phyloP scores from a whole-genome alignment of 805 yeast genomes.

The Ogataea angusta region DNA sequence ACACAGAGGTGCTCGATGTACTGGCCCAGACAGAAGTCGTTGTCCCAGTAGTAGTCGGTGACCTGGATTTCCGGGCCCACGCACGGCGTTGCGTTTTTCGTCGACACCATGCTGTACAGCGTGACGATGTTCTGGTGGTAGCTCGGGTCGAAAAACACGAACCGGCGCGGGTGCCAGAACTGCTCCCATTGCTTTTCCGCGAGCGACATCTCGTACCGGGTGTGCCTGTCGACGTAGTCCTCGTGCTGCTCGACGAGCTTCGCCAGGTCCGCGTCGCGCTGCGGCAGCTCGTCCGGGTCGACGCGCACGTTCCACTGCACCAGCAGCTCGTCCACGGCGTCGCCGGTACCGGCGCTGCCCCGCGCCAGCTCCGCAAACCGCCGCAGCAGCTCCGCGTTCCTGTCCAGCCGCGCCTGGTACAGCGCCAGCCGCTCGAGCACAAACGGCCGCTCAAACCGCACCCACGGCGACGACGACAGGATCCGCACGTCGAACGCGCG shows the following conservation, averaged over 20 bases:
- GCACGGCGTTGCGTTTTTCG: slow-evolving; percentile 86
- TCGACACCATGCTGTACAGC: slow-evolving; percentile 77
- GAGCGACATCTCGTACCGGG: slow-evolving; percentile 30
- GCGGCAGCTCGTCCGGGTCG: slow-evolving; percentile 33
- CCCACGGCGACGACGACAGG: slow-evolving; percentile 83
- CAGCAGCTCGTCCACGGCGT: not conserved
- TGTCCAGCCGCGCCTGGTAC: slow-evolving; percentile 28
- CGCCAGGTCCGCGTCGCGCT: slow-evolving; percentile 34
- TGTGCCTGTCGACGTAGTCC: slow-evolving; percentile 26
- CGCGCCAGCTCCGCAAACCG: slow-evolving; percentile 15
- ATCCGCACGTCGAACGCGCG: slow-evolving; percentile 43
- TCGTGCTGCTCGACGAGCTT: slow-evolving; percentile 36
- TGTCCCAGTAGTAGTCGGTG: slow-evolving; percentile 86
- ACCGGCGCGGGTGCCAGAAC: slow-evolving; percentile 40
- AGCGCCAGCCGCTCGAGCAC: slow-evolving; percentile 19
- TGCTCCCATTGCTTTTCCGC: slow-evolving; percentile 68
- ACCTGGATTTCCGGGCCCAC: slow-evolving; percentile 83
- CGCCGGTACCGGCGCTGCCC: too few relatives aligned
- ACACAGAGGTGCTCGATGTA: slow-evolving; percentile 76
- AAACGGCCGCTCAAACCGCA: slow-evolving; percentile 64
- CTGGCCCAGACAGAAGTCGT: slow-evolving; percentile 86
- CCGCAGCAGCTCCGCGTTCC: slow-evolving; percentile 29
- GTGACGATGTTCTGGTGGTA: slow-evolving; percentile 77
- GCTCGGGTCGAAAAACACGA: slow-evolving; percentile 60
- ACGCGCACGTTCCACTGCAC: slow-evolving; percentile 18